These are phyloP conservation scores for Colletotrichum karsti DNA, from an alignment of 2,329 filamentous ascomycete genomes.

Conservation along the genomic window DNA sequence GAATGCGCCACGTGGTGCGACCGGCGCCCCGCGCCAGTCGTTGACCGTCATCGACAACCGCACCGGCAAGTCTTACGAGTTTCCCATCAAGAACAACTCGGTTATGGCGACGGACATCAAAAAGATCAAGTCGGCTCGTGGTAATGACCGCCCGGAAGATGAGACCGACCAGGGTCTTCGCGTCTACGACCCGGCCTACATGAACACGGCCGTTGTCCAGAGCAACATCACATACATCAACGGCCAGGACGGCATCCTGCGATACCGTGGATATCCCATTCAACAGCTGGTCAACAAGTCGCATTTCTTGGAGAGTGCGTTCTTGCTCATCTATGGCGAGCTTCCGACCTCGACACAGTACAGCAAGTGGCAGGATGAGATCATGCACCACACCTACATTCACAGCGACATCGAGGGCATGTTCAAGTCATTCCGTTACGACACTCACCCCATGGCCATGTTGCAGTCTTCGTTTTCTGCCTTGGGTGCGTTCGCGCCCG, in stretches of 20 bases:
- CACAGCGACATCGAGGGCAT: slow-evolving; percentile 58
- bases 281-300: slow-evolving; percentile 58
- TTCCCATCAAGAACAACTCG: slow-evolving; percentile 58
- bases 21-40: slow-evolving; percentile 35
- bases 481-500: slow-evolving; percentile 57
- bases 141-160: slow-evolving; percentile 49
- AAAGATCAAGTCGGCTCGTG: slow-evolving; percentile 51
- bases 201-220: slow-evolving; percentile 60
- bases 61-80: slow-evolving; percentile 55
- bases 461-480: slow-evolving; percentile 58
- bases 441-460: slow-evolving; percentile 62
- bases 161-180: slow-evolving; percentile 58
- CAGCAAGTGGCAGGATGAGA: slow-evolving; percentile 52
- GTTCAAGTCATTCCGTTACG: slow-evolving; percentile 60
- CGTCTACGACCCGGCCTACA: slow-evolving; percentile 60
- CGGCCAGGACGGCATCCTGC: slow-evolving; percentile 58
- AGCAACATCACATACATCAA: slow-evolving; percentile 62
- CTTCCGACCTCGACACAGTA: slow-evolving; percentile 53
- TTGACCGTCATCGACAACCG: slow-evolving; percentile 59
- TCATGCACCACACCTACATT: slow-evolving; percentile 60
- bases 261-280: slow-evolving; percentile 61
- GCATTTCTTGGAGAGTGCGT: slow-evolving; percentile 58
- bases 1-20: slow-evolving; percentile 25
- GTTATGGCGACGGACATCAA: slow-evolving; percentile 61
- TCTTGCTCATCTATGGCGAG: slow-evolving; percentile 60